A percentile compares a stretch with the other conserved stretches of the same genome.
Conservation (phyloP, 768 basidiomycete genomes). For the Mycena galericulata region DNA sequence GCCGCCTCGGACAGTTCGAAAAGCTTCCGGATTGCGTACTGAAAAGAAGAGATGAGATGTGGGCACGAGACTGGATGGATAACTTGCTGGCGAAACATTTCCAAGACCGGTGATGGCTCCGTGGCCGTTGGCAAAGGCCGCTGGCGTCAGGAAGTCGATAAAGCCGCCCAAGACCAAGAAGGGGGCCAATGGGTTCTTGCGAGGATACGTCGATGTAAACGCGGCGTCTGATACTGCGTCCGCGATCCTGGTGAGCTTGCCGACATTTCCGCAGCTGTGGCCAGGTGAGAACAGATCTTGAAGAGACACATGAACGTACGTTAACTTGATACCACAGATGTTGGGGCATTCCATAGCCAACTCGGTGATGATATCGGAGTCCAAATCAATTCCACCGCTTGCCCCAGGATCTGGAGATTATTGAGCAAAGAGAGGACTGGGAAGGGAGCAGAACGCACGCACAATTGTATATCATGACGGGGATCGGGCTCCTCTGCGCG, state of each 20-base stretch:
- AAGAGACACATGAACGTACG: conserved; percentile 59
- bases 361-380: conserved; percentile 88
- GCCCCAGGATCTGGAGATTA: conserved; percentile 86
- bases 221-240: conserved; percentile 68
- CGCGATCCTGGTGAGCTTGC: conserved; percentile 89
- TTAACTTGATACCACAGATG: conserved; percentile 89
- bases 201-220: conserved; percentile 72
- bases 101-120: conserved; percentile 93
- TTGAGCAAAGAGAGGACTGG: conserved; percentile 28
- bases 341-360: conserved; percentile 83
- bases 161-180: conserved; percentile 92
- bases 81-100: conserved; percentile 80
- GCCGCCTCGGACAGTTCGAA: conserved; percentile 73
- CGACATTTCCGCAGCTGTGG: conserved; percentile 88
- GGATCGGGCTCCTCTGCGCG: conserved; percentile 83
- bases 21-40: conserved; percentile 71
- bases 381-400: conserved; percentile 90
- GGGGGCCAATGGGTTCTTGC: conserved; percentile 71
- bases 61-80: not conserved
- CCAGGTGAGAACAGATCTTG: conserved; percentile 4
- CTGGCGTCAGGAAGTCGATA: conserved; percentile 84
- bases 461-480: conserved; percentile 93
- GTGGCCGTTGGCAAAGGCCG: conserved; percentile 78
- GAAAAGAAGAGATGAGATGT: conserved; percentile 14
- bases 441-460: conserved; percentile 44